These are phyloP conservation scores for Globisporangium paddicum DNA, from an alignment of 352 stramenopile genomes.

Conservation along the genomic window DNA sequence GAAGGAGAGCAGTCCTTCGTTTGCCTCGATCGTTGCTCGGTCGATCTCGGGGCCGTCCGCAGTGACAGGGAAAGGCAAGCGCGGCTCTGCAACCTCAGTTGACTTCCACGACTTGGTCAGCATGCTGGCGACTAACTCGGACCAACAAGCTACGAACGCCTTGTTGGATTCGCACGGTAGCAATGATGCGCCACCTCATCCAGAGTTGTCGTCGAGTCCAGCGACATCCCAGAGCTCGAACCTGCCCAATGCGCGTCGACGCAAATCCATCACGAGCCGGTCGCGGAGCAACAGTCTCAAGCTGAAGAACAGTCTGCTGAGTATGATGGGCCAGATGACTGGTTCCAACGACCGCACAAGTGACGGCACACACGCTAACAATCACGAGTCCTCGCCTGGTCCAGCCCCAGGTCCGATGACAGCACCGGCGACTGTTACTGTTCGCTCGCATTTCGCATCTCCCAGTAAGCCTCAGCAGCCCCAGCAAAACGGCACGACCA, in stretches of 20 bases:
- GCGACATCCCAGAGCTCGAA: conserved; percentile 17
- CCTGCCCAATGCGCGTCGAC: conserved; percentile 33
- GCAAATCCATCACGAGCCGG: conserved; percentile 47
- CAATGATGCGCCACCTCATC: not conserved
- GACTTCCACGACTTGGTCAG: conserved; percentile 51
- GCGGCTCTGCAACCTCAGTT: conserved; percentile 17
- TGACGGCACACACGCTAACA: not conserved
- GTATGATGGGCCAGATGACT: conserved; percentile 60
- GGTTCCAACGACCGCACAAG: conserved; percentile 26
- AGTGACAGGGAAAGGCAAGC: conserved; percentile 8
- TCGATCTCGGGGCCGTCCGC: conserved; percentile 4
- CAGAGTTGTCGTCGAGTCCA: conserved; percentile 6
- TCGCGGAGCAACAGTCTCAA: conserved; percentile 63
- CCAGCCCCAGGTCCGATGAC: not conserved
- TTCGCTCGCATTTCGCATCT: conserved; percentile 5
- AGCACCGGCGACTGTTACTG: not conserved
- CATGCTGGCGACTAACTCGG: conserved; percentile 20
- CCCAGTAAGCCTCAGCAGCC: conserved; percentile 7
- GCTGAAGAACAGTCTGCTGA: conserved; percentile 51
- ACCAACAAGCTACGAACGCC: not conserved
- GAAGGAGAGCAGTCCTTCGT: conserved; percentile 7
- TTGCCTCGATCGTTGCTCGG: conserved; percentile 2
- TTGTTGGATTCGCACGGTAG: not conserved
- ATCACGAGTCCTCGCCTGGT: not conserved
- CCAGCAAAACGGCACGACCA: conserved; percentile 3